phyloP scores from a whole-genome alignment of 176 grass and related monocot genomes.

The Phragmites australis region DNA sequence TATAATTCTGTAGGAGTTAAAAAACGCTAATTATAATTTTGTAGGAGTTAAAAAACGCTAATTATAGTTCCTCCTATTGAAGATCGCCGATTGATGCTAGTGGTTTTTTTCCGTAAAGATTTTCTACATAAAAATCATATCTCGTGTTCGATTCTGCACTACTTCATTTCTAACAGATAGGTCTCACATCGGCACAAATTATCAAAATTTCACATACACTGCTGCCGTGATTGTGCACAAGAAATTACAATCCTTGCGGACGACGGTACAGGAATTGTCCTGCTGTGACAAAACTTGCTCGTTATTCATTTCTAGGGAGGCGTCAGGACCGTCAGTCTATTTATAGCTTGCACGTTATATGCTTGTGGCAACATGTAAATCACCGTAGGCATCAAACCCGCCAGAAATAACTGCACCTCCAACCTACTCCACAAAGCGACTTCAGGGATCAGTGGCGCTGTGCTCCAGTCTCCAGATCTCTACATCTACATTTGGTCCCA shows the following conservation, averaged over 20 bases:
- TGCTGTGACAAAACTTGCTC: not conserved
- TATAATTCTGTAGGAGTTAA: too few species aligned
- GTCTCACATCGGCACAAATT: too few species aligned
- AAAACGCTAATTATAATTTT: too few species aligned
- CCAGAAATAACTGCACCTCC: conserved; percentile 6
- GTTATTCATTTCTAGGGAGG: conserved; percentile 21
- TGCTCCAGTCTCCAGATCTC: not conserved
- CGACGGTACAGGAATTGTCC: not conserved
- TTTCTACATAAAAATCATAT: too few species aligned
- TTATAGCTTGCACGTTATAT: not conserved
- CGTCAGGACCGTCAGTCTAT: not conserved
- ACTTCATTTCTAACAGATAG: too few species aligned
- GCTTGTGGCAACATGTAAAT: conserved; percentile 1
- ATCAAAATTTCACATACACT: conserved; percentile 11
- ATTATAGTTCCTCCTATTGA: too few species aligned
- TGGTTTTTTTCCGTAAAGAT: too few species aligned
- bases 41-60: too few species aligned
- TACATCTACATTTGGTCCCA: conserved; percentile 86
- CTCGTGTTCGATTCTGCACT: too few species aligned
- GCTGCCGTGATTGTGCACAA: not conserved
- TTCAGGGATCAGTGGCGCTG: not conserved
- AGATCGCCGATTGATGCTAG: too few species aligned
- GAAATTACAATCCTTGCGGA: conserved; percentile 10
- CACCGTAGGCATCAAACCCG: conserved; percentile 13
- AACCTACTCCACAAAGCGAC: not conserved